phyloP scores from a whole-genome alignment of 768 basidiomycete genomes.

The Boletus rubropictus region DNA sequence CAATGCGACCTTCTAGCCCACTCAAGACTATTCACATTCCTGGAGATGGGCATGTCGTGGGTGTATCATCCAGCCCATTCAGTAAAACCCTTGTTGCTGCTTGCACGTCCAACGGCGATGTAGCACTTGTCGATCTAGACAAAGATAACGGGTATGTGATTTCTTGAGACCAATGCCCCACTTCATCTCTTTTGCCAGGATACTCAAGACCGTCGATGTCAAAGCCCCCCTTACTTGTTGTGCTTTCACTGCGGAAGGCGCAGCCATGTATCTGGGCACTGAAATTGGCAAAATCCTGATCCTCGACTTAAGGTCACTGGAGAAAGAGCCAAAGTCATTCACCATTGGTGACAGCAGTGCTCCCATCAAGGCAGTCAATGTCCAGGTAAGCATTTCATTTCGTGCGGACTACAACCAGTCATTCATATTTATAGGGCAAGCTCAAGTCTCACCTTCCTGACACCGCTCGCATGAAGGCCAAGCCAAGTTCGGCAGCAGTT shows the following conservation, averaged over 20 bases:
- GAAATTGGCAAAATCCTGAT: constrained; percentile 57
- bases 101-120: constrained; percentile 47
- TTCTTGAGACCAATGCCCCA: neutral
- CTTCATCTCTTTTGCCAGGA: constrained; percentile 30
- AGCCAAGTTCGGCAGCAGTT: constrained; percentile 7
- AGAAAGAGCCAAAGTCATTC: constrained; percentile 56
- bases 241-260: constrained; percentile 65
- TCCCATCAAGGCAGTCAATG: constrained; percentile 47
- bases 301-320: constrained; percentile 58
- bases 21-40: constrained; percentile 46
- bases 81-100: constrained; percentile 67
- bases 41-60: constrained; percentile 48
- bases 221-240: constrained; percentile 53
- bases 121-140: constrained; percentile 64
- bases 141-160: constrained; percentile 62
- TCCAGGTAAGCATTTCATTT: constrained; percentile 43
- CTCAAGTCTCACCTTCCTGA: constrained; percentile 11
- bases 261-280: constrained; percentile 60
- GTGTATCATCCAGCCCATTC: constrained; percentile 64
- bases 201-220: constrained; percentile 53
- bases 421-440: constrained; percentile 11
- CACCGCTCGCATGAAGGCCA: constrained; percentile 3
- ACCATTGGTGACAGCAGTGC: constrained; percentile 42
- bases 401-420: neutral
- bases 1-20: constrained; percentile 50